These are phyloP conservation scores for Handroanthus guayacan DNA, from an alignment of 257 asterid genomes.

Conservation along the genomic window DNA sequence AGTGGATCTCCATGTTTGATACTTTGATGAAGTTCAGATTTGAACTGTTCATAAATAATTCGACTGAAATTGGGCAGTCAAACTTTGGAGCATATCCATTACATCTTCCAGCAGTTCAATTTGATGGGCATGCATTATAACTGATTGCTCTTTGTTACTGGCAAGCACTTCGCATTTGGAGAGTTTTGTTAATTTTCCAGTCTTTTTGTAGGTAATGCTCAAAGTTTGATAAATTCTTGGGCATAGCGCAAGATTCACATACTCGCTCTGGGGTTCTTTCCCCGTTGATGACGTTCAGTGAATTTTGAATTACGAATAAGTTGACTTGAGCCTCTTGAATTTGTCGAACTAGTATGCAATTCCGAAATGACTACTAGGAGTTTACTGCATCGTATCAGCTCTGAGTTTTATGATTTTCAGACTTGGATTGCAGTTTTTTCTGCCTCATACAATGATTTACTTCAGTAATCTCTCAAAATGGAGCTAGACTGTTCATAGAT, in stretches of 20 bases:
- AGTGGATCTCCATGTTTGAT: neutral
- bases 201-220: neutral
- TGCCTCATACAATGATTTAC: neutral
- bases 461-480: neutral
- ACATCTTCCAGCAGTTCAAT: neutral
- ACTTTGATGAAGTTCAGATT: neutral
- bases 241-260: neutral
- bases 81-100: constrained; percentile 5
- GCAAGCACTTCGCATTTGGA: neutral
- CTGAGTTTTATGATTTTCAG: neutral
- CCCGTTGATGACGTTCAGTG: neutral
- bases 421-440: neutral
- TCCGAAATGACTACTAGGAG: neutral
- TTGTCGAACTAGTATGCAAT: neutral
- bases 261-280: neutral
- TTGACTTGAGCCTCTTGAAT: neutral
- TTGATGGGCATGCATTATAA: neutral
- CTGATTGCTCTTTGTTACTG: neutral
- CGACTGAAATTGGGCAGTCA: neutral
- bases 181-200: neutral
- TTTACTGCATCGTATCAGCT: neutral
- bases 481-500: neutral
- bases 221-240: neutral
- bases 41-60: neutral
- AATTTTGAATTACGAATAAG: neutral